Conservation (phyloP, 148 eudicot genomes). For the Arctostaphylos glauca region DNA sequence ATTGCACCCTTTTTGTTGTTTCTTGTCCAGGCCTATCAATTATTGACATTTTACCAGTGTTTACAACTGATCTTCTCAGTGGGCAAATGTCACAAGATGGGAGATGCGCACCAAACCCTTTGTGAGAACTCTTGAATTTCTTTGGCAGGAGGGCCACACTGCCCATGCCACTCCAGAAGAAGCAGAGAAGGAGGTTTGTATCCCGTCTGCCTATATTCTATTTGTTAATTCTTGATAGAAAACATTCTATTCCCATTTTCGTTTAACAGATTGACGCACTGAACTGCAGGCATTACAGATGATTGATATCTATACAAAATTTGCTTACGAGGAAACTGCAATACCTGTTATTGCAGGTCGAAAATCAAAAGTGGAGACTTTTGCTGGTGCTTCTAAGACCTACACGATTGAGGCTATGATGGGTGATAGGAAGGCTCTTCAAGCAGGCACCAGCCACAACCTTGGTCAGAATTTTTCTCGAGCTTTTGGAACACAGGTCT, state of each 20-base stretch:
- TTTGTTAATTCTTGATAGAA: background rate
- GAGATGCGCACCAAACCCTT: constrained; percentile 99
- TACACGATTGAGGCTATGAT: constrained; percentile 99
- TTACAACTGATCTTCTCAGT: constrained; percentile 41
- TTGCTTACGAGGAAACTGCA: constrained; percentile 95
- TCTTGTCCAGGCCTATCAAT: background rate
- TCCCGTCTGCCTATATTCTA: background rate
- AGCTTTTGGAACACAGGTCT: constrained; percentile 94
- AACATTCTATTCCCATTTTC: background rate
- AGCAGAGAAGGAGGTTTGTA: constrained; percentile 87
- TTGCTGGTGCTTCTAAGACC: constrained; percentile 94
- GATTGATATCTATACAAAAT: constrained; percentile 85
- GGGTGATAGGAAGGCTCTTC: constrained; percentile 98
- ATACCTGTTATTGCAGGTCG: constrained; percentile 98
- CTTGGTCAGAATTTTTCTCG: constrained; percentile 98
- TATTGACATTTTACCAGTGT: constrained; percentile 7
- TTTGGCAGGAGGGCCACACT: constrained; percentile 99
- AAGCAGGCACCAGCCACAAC: constrained; percentile 99
- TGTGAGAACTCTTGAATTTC: constrained; percentile 95
- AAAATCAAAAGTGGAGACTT: constrained; percentile 90
- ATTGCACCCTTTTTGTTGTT: background rate
- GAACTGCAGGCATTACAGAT: constrained; percentile 88
- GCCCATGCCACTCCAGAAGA: constrained; percentile 95
- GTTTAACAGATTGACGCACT: constrained; percentile 27
- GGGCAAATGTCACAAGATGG: constrained; percentile 99